Evolutionary conservation across 2,329 filamentous ascomycete species (phyloP).

Genomic region (Pseudocercospora ulei): DNA sequence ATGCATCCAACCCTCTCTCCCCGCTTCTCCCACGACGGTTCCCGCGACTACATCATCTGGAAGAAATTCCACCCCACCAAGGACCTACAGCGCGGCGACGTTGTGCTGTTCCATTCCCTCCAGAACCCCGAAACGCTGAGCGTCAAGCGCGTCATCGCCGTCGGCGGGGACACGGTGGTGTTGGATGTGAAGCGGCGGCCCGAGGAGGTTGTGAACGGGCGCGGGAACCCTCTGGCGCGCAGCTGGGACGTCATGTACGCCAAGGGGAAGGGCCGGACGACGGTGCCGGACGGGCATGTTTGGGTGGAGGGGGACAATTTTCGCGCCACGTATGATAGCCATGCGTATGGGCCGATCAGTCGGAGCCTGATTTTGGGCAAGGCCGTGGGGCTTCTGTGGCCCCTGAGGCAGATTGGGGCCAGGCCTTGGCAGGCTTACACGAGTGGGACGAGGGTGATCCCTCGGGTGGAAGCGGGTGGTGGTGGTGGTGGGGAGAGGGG

Average conservation of each 20-base stretch:
- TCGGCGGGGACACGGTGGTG: slow-evolving; percentile 67
- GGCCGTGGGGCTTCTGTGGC: slow-evolving; percentile 63
- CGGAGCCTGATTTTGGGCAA: slow-evolving; percentile 64
- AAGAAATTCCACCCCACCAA: slow-evolving; percentile 26
- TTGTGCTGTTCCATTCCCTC: slow-evolving; percentile 47
- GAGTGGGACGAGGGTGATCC: slow-evolving; percentile 38
- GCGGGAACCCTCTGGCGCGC: slow-evolving; percentile 23
- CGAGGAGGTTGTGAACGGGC: slow-evolving; percentile 34
- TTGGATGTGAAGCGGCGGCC: slow-evolving; percentile 43
- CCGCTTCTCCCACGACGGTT: slow-evolving; percentile 35
- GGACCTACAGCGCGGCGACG: slow-evolving; percentile 37
- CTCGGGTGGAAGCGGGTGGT: slow-evolving; percentile 26
- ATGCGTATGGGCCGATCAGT: slow-evolving; percentile 66
- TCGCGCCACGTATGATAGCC: slow-evolving; percentile 67
- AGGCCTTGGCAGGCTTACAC: slow-evolving; percentile 46
- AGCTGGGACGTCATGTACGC: slow-evolving; percentile 26
- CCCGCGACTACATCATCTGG: slow-evolving; percentile 36
- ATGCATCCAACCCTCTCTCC: slow-evolving; percentile 43
- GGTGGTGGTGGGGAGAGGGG: slow-evolving; percentile 1
- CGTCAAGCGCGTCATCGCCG: slow-evolving; percentile 72
- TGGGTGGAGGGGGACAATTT: slow-evolving; percentile 92
- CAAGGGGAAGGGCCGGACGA: slow-evolving; percentile 36
- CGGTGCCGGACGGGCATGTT: slow-evolving; percentile 72
- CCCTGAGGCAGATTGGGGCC: slow-evolving; percentile 50
- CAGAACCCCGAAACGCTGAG: slow-evolving; percentile 57